Evolutionary conservation across 2,329 filamentous ascomycete genomes (phyloP), one percentile per base, ranked within the genome.

Genomic region (Alternaria hordeiaustralica): DNA sequence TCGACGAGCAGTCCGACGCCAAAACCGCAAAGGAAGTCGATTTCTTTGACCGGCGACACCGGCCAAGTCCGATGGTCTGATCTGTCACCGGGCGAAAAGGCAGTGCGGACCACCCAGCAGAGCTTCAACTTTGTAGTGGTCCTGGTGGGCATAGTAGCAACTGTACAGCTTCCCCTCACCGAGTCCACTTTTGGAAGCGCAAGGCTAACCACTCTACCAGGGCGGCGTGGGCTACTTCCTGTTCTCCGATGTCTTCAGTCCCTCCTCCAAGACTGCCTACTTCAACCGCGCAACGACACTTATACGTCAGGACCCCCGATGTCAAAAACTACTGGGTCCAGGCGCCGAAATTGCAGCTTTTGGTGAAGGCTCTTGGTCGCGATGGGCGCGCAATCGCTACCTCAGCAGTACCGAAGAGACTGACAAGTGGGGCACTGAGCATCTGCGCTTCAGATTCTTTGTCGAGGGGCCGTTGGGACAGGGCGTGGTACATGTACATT

Each of bases 281-380:
- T 97, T 97, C 85, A 97, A 96, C 82, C 90, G 92, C 67, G 92
- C 93, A 1, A 91, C 96, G 51, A 88, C 92, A 74, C 89, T 89
- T 65, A 89, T 98, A 77, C 92, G 90, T 77, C 85, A 87, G 56
- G 91, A 96, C 75, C 79, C 87, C 0, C 85, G 88, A 61, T 96
- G 92, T 75, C 83, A 89, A 26, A 88, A 90, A 60, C 78, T 97
- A 7, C 86, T 98, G 1, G 94, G 94, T 13, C 89, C 93, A 15
- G 77, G 75, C 43, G 89, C 89, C 64, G 87, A 94, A 76, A 95
- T 98, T 61, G 86, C 84, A 21, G 93, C 94, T 0, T 92, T 91
- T 78, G 95, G 95, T 43, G 93, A 97, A 70, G 87, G 90, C 63
- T 94, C 92, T 2, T 86, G 85, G 78, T 96, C 91, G 78, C 92